Base-by-base conservation (phyloP, 225 moss, liverwort and hornwort genomes). In the Asterella californica region DNA sequence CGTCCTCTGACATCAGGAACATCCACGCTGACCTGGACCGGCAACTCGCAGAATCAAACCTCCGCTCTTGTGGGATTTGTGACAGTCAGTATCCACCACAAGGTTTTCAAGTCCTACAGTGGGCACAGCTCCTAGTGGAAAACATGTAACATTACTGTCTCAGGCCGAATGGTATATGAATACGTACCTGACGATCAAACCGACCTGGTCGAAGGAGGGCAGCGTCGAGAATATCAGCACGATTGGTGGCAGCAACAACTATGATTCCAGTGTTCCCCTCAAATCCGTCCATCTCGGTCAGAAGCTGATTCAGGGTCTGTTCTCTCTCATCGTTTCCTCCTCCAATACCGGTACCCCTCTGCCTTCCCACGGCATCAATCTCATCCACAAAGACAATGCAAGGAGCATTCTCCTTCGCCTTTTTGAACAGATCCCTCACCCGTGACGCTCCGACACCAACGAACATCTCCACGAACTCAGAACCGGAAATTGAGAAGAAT, bases 401-500 rank as follows among this genome's bases (percentile, higher is more conserved):
- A 18, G 90, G 90, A 18, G 90, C 90, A 75, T 86, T 90, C 76
- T 90, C 90, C 74, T 90, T 90, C 9, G 90, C 90, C 81, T 90
- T 90, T 81, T 90, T 90, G 84, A 90, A 90, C 18, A 90, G 74
- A 78, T 90, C 90, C 71, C 90, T 86, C 34, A 90, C 90, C 12
- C 90, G 83, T 27, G 90, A 90, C 8, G 90, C 90, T 79, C 90
- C 90, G 37, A 90, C 90, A 79, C 90, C 90, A 15, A 90, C 90
- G 32, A 90, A 90, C 90, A 90, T 90, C 62, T 90, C 90, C 72
- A 90, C 90, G 79, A 90, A 90, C 66, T 90, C 90, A 34, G 90
- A 90, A 57, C 90, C 90, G 0, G 96, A 96, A 52, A 96, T 96
- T 9, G 96, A 96, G 77, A 96, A 94, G 67, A 96, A 96, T 0